Evolutionary conservation across 805 yeast genomes (phyloP).

Genomic region (Huiozyma sinensis): DNA sequence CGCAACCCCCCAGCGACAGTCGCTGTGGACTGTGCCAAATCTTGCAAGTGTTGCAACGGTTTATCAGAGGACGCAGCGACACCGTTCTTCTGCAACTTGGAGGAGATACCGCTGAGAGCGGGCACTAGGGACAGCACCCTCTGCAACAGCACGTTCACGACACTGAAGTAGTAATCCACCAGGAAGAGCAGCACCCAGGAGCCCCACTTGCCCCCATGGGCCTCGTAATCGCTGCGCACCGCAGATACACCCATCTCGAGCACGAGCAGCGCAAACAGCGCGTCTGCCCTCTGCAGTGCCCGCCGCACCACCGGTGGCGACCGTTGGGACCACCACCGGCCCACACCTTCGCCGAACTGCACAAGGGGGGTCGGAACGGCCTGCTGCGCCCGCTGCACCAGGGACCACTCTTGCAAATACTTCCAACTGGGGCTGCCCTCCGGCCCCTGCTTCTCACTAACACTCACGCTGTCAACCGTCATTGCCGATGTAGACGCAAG

Average conservation of each 20-base stretch:
- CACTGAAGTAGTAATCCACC: slow-evolving; percentile 24
- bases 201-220: slow-evolving; percentile 16
- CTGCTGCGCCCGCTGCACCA: not conserved
- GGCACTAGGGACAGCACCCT: slow-evolving; percentile 12
- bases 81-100: not conserved
- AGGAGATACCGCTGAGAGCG: too few species aligned
- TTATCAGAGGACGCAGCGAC: slow-evolving; percentile 1
- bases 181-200: slow-evolving; percentile 22
- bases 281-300: slow-evolving; percentile 10
- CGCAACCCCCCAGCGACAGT: slow-evolving; percentile 19
- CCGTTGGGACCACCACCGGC: not conserved
- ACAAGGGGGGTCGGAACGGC: not conserved
- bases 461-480: slow-evolving; percentile 30
- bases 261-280: slow-evolving; percentile 17
- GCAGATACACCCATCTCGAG: slow-evolving; percentile 24
- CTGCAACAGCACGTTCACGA: slow-evolving; percentile 19
- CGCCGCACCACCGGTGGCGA: slow-evolving; percentile 1
- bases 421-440: slow-evolving; percentile 53
- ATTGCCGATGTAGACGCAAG: slow-evolving; percentile 10
- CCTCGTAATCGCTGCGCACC: slow-evolving; percentile 10
- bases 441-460: slow-evolving; percentile 50
- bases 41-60: slow-evolving; percentile 19
- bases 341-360: not conserved
- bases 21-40: slow-evolving; percentile 22
- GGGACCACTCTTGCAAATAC: not conserved